phyloP scores from a whole-genome alignment of 768 basidiomycete species.

The Lactifluus echinatus region DNA sequence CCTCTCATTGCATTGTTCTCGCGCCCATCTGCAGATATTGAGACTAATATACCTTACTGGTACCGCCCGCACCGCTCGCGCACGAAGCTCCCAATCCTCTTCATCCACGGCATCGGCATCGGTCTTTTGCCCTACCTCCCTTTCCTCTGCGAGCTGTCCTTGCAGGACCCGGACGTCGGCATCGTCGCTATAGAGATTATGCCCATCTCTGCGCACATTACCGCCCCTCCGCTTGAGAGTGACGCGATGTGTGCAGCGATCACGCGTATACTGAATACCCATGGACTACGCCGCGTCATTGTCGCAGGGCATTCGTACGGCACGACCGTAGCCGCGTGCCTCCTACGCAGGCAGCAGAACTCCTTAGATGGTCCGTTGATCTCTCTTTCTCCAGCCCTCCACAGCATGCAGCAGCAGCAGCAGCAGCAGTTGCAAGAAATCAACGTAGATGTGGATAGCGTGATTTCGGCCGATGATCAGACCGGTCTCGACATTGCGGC shows the following conservation, averaged over 20 bases:
- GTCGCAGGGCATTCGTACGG: constrained; percentile 55
- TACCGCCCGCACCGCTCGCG: constrained; percentile 40
- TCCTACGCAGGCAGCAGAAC: constrained; percentile 32
- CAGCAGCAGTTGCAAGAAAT: not conserved
- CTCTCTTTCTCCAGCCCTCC: not conserved
- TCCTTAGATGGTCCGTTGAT: not conserved
- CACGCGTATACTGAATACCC: constrained; percentile 35
- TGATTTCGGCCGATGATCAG: not conserved
- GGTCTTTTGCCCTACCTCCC: constrained; percentile 50
- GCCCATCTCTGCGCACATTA: constrained; percentile 53
- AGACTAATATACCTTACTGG: constrained; percentile 36
- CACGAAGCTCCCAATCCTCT: constrained; percentile 46
- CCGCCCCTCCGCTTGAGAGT: constrained; percentile 39
- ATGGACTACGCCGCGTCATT: constrained; percentile 34
- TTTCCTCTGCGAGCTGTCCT: constrained; percentile 41
- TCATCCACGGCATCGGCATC: constrained; percentile 65
- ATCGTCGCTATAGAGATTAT: constrained; percentile 54
- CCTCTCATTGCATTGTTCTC: constrained; percentile 37
- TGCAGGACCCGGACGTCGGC: constrained; percentile 41
- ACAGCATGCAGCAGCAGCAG: not conserved
- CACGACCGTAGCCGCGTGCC: constrained; percentile 47
- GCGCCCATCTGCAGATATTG: constrained; percentile 26
- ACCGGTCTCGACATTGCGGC: constrained; percentile 30
- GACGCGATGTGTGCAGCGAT: constrained; percentile 36
- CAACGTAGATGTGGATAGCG: not conserved